Base-by-base conservation (phyloP, 2,329 filamentous ascomycete species). In the Lizonia empirigonia region DNA sequence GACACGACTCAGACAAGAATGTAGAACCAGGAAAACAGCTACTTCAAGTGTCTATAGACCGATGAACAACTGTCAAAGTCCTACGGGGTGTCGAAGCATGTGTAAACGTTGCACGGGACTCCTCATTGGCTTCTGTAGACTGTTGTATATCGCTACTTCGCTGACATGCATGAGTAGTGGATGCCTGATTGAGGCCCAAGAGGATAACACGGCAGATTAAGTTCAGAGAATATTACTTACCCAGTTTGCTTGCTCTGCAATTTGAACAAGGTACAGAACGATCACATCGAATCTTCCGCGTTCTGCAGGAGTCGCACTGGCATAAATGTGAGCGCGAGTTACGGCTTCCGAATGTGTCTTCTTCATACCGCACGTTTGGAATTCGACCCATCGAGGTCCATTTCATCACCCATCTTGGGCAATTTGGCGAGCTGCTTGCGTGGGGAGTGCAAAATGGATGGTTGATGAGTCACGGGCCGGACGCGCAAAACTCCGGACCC, bases 201-300 rank as follows among this genome's bases (percentile, higher is more conserved):
- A 13, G 16, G 15, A 26, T n/a, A 27, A 47, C 22, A 13, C 9
- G 22, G 22, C 6, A 10, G 4, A 35, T 3, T 22, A 44, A n/a
- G n/a, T n/a, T n/a, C n/a, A n/a, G n/a, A n/a, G n/a, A n/a, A n/a
- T n/a, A n/a, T 27, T 8, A 56, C 68, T 39, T 66, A 72, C 69
- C 56, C 34, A 71, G 47, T 48, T 72, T 72, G 59, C 69, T 70
- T 27, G 68, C 69, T 54, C 59, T 64, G 53, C 71, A 74, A 34
- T 71, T 73, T 1, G 71, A 73, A 36, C 71, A 74, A 26, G 71
- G 71, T 2, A 60, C 56, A 7, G 36, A 38, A 56, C 69, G 58
- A 36, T 73, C 69, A 45, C 70, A 72, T 18, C 67, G 65, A 32
- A 72, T 71, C 50, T 73, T 73, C 19, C 70, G 57, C 10, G 64